Evolutionary conservation across 345 rosid genomes (phyloP), one percentile per base, ranked within the genome.

Genomic region (Aegle marmelos): DNA sequence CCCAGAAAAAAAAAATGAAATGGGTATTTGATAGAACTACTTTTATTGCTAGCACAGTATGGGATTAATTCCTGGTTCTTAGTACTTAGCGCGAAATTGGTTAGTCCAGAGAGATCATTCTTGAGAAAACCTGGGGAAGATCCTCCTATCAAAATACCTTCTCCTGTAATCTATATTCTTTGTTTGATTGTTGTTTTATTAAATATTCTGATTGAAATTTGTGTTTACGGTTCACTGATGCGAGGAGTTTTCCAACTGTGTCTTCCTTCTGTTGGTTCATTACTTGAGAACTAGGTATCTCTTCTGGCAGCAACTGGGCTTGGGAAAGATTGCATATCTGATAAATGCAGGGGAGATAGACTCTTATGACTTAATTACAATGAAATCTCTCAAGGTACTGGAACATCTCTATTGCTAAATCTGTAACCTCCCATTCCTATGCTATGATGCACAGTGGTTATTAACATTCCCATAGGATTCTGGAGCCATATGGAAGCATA

Each of bases 301-400:
- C 70, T 37, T 74, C 16, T 83, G 74, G 85, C 93, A 96, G 99
- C 98, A 95, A 0, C 94, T 90, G 28, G 99, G 95, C 27, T 72
- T 96, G 81, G 94, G 98, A 45, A 96, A 94, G 90, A 94, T 94
- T 39, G 98, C 97, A 53, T 86, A 87, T 72, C 94, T 94, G 78
- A 94, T 94, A 78, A 94, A 92, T 74, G 89, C 90, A 37, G 98
- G 99, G 83, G 80, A 91, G 89, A 96, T 96, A 48, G 98, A 94
- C 81, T 94, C 98, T 27, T 94, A 93, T 84, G 98, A 94, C 75
- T 72, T 96, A 72, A 91, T 96, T 75, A 96, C 99, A 4, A 96
- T 94, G 98, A 96, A 96, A 84, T 92, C 91, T 62, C 99, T 96
- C 86, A 94, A 90, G 95, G 98, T 92, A 81, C 2, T 56, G 36